Percentiles rank a stretch among this genome's conserved stretches.
Evolutionary conservation across 371 early-diverging fungal species (phyloP).

Genomic region (Sporodiniella umbellata): DNA sequence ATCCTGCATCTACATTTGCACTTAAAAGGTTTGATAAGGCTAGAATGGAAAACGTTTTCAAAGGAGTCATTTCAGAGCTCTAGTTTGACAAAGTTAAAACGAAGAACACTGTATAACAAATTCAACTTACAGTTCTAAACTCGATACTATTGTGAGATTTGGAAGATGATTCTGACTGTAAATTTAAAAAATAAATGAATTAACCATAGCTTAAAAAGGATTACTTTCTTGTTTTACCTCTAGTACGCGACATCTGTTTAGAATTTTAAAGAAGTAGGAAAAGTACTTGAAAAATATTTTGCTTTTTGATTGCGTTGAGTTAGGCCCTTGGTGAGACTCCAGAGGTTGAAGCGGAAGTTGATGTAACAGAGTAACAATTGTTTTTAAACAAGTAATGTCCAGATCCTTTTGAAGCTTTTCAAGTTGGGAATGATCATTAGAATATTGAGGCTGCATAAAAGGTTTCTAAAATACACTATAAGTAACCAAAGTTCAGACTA

Average conservation of each 20-base stretch:
- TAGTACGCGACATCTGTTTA: constrained; percentile 70
- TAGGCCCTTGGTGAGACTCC: constrained; percentile 54
- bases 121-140: constrained; percentile 4
- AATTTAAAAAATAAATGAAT: too few relatives aligned
- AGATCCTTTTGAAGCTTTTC: constrained; percentile 71
- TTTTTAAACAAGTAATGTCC: constrained; percentile 76
- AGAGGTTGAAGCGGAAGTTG: constrained; percentile 79
- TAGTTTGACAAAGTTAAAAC: not conserved
- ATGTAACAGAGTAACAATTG: constrained; percentile 70
- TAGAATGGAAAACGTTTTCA: constrained; percentile 78
- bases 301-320: constrained; percentile 58
- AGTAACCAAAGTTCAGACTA: too few relatives aligned
- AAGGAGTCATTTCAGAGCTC: constrained; percentile 55
- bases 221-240: constrained; percentile 44
- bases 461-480: constrained; percentile 26
- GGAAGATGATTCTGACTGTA: constrained; percentile 16
- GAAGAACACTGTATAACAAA: not conserved
- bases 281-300: constrained; percentile 79
- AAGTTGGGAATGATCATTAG: constrained; percentile 35
- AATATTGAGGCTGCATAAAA: constrained; percentile 16
- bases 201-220: too few relatives aligned
- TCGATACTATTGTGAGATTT: constrained; percentile 10
- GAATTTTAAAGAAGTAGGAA: constrained; percentile 78
- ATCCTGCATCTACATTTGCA: constrained; percentile 85
- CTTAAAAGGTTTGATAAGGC: constrained; percentile 82